Evolutionary conservation across 306 rosid species (phyloP).

Genomic region (Pterocarpus macrocarpus): DNA sequence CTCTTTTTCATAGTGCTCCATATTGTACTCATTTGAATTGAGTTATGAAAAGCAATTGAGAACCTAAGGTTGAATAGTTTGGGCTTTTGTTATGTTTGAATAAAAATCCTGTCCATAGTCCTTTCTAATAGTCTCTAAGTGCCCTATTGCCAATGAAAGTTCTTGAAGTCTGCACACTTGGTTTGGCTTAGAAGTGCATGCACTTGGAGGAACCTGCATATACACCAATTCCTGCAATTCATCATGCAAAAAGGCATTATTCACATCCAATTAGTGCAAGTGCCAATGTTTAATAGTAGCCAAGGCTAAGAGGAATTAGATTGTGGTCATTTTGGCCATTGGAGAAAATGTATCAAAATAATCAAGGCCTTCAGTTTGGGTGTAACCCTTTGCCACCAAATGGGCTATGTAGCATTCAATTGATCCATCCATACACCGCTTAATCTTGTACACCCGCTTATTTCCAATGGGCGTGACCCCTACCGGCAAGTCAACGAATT

Average conservation of each 20-base stretch:
- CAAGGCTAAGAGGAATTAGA: not conserved
- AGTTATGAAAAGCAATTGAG: too few species aligned
- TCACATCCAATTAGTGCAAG: not conserved
- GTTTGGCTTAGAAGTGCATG: not conserved
- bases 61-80: too few species aligned
- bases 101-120: too few species aligned
- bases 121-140: too few species aligned
- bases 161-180: not conserved
- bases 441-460: not conserved
- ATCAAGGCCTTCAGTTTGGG: not conserved
- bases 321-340: not conserved
- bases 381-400: not conserved
- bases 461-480: not conserved
- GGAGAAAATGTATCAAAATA: not conserved
- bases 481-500: not conserved
- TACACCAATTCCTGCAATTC: not conserved
- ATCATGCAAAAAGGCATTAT: not conserved
- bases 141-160: too few species aligned
- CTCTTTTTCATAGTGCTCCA: too few species aligned
- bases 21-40: too few species aligned
- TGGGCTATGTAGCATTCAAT: not conserved
- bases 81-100: too few species aligned
- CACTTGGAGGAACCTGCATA: not conserved
- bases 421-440: not conserved
- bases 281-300: not conserved